These are phyloP conservation scores for Rhizopogon roseolus DNA, from an alignment of 768 basidiomycete genomes.

Conservation along the genomic window DNA sequence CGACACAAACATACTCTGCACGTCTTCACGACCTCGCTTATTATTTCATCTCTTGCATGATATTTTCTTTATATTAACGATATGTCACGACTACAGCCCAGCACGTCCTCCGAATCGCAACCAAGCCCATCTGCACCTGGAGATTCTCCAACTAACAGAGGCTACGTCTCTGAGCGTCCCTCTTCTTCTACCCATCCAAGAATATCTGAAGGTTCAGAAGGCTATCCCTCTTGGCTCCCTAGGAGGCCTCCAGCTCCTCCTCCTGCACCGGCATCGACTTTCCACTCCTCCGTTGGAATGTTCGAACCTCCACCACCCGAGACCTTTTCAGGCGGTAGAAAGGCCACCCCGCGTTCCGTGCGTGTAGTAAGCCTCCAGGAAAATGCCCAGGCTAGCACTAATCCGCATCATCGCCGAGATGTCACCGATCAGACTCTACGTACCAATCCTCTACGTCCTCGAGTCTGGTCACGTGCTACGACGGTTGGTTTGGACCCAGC, in stretches of 20 bases:
- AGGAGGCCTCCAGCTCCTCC: constrained; percentile 56
- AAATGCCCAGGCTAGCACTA: constrained; percentile 34
- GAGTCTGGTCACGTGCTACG: constrained; percentile 57
- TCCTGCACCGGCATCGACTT: constrained; percentile 68
- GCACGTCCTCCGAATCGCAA: constrained; percentile 24
- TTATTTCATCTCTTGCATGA: constrained; percentile 24
- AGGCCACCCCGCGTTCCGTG: constrained; percentile 75
- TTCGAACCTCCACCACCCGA: constrained; percentile 29
- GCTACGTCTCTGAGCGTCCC: constrained; percentile 27
- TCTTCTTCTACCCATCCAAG: constrained; percentile 30
- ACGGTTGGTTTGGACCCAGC: constrained; percentile 39
- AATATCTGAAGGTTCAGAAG: constrained; percentile 46
- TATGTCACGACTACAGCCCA: constrained; percentile 31
- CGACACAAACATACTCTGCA: constrained; percentile 25
- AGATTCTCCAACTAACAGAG: constrained; percentile 21
- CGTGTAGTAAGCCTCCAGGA: constrained; percentile 73
- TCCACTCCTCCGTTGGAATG: constrained; percentile 51
- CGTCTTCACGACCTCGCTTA: constrained; percentile 24
- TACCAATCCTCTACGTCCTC: constrained; percentile 34
- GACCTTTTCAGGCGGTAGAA: constrained; percentile 50
- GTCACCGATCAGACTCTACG: constrained; percentile 48
- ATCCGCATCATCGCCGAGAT: constrained; percentile 31
- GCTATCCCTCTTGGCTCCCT: constrained; percentile 85
- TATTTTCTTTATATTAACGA: constrained; percentile 27
- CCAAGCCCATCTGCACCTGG: constrained; percentile 20